Evolutionary conservation across 2,329 filamentous ascomycete species (phyloP).

Genomic region (Microdochium bolleyi): DNA sequence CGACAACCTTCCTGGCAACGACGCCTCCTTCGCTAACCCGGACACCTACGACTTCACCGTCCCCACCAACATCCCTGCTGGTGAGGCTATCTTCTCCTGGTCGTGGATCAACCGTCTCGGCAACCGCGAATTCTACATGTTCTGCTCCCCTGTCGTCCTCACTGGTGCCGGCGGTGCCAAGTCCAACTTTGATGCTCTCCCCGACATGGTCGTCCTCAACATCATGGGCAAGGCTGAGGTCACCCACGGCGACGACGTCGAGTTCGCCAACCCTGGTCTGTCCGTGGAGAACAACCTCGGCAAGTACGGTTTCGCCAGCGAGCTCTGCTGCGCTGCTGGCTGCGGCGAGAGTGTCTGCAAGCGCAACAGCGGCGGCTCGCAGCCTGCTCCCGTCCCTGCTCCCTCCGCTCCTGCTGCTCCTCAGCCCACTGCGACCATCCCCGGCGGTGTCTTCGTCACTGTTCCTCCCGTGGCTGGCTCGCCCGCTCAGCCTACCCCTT

Average conservation of each 20-base stretch:
- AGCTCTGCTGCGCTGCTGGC: conserved; percentile 18
- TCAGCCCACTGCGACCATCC: conserved; percentile 3
- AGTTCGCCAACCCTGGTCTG: conserved; percentile 61
- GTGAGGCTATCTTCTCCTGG: conserved; percentile 79
- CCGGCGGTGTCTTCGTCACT: conserved; percentile 25
- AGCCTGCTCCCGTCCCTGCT: conserved; percentile 3
- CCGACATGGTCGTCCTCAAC: conserved; percentile 71
- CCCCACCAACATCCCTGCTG: conserved; percentile 62
- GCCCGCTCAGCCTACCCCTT: conserved; percentile 12
- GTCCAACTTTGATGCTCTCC: conserved; percentile 52
- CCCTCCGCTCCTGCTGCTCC: conserved; percentile 8
- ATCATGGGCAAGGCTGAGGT: conserved; percentile 27
- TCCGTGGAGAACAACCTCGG: conserved; percentile 42
- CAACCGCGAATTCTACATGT: conserved; percentile 97
- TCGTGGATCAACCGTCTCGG: conserved; percentile 92
- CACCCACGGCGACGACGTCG: conserved; percentile 43
- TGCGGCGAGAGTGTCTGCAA: conserved; percentile 15
- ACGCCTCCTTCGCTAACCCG: conserved; percentile 34
- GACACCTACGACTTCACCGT: conserved; percentile 63
- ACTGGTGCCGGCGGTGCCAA: conserved; percentile 41
- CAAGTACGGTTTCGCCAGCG: conserved; percentile 15
- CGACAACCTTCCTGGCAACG: conserved; percentile 48
- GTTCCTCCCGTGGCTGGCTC: conserved; percentile 16
- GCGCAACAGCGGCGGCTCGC: conserved; percentile 11
- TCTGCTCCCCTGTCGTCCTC: conserved; percentile 73